phyloP scores from a whole-genome alignment of 202 grass and related monocot genomes.

The Eragrostis tef region DNA sequence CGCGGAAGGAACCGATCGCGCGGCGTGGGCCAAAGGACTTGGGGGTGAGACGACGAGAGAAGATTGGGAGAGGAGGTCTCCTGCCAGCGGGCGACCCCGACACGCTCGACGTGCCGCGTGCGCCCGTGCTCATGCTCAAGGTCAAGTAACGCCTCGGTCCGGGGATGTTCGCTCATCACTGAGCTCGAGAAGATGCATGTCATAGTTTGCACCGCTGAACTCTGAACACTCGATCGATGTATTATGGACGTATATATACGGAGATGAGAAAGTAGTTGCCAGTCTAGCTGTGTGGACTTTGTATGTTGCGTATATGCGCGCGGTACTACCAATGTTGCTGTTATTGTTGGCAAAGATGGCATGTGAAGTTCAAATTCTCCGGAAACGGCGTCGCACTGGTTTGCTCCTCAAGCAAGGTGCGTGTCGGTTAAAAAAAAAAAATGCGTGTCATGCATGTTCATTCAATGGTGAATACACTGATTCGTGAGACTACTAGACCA shows the following conservation, averaged over 20 bases:
- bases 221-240: no score
- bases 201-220: no score
- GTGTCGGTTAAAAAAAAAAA: background rate
- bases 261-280: background rate
- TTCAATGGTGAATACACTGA: background rate
- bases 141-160: no score
- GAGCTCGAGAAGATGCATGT: no score
- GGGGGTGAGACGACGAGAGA: no score
- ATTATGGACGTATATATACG: background rate
- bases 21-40: no score
- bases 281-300: background rate
- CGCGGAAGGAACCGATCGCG: no score
- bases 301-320: background rate
- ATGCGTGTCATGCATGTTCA: background rate
- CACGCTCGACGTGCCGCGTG: no score
- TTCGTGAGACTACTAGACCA: background rate
- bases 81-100: no score
- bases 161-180: no score
- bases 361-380: background rate
- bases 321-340: background rate
- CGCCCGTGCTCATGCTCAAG: no score
- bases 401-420: conserved; percentile 3
- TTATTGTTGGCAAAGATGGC: conserved; percentile 22
- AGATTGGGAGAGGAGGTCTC: no score
- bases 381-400: background rate